Base-by-base conservation (phyloP, 2,329 filamentous ascomycete genomes). In the Aspergillus costaricaensis region DNA sequence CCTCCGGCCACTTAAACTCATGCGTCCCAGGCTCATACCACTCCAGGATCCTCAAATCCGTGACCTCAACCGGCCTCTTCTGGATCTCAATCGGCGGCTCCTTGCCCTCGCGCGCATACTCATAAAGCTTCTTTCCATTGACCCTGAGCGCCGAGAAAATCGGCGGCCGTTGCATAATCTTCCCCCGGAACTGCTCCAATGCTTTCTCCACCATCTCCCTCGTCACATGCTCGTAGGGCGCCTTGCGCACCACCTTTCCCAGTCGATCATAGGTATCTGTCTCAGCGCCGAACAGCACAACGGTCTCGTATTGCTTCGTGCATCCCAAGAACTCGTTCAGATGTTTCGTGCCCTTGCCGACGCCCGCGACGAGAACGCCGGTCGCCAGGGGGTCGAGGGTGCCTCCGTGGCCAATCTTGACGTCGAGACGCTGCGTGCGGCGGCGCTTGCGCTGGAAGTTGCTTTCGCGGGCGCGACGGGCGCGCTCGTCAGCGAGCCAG, bases 361-460 rank as follows among this genome's bases (percentile, higher is more conserved):
- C 83, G 58, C 94, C 95, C 6, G 95, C 83, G 64, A 98, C 92
- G 53, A 99, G 84, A 23, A 99, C 91, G 49, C 95, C 95, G 1
- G 93, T 96, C 8, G 95, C 95, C 70, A 97, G 84, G 25, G 95
- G 95, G 72, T 99, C 95, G 17, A 99, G 85, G 1, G 95, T 99
- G 47, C 95, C 95, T 62, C 95, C 95, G 79, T 99, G 95, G 36
- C 95, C 95, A 71, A 98, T 91, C 81, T 98, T 99, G 68, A 98
- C 89, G 63, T 91, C 86, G 5, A 88, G 74, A 1, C 84, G 81
- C 67, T 83, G 83, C 74, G 86, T 85, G 64, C 83, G 82, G 62
- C 87, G 84, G 62, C 88, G 85, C 67, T 83, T 82, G 67, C 83
- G 83, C 72, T 89, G 86, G 60, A 81, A 80, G 60, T 83, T 81